A percentile compares a stretch with the other conserved stretches of the same genome.
Evolutionary conservation across 768 basidiomycete species (phyloP).

Genomic region (Daedaleopsis sinensis): DNA sequence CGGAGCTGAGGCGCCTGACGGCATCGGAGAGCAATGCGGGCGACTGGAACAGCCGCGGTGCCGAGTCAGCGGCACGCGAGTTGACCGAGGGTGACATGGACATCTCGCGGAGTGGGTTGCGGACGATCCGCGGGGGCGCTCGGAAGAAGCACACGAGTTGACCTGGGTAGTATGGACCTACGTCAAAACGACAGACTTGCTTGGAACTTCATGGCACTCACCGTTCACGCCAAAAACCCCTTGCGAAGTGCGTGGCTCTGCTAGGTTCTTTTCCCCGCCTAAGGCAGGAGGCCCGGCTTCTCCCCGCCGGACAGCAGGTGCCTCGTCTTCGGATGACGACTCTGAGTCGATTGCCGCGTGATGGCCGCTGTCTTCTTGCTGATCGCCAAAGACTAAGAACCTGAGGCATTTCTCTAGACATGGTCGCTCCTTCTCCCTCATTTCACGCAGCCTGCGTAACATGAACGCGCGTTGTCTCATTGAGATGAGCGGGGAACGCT

Average conservation of each 20-base stretch:
- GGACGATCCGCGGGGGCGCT: slow-evolving; percentile 70
- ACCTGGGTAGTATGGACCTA: slow-evolving; percentile 48
- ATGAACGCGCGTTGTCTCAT: slow-evolving; percentile 78
- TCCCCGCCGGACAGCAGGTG: slow-evolving; percentile 40
- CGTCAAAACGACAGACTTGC: not conserved
- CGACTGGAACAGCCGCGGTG: slow-evolving; percentile 51
- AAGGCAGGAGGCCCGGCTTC: slow-evolving; percentile 58
- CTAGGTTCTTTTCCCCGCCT: slow-evolving; percentile 73
- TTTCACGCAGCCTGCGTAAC: slow-evolving; percentile 70
- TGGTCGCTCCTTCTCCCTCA: slow-evolving; percentile 74
- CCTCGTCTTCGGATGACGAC: slow-evolving; percentile 69
- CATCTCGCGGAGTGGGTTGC: slow-evolving; percentile 53
- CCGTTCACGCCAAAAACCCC: slow-evolving; percentile 90
- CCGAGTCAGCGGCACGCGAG: slow-evolving; percentile 27
- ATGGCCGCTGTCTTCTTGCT: slow-evolving; percentile 42
- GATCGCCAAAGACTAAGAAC: slow-evolving; percentile 75
- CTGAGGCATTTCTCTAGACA: slow-evolving; percentile 84
- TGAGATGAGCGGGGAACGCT: slow-evolving; percentile 80
- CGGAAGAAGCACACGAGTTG: slow-evolving; percentile 88
- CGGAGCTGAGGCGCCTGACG: slow-evolving; percentile 62
- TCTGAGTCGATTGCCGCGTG: slow-evolving; percentile 52
- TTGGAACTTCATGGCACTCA: slow-evolving; percentile 35
- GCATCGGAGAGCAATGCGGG: slow-evolving; percentile 77
- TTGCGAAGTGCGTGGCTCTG: slow-evolving; percentile 85
- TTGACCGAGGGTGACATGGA: slow-evolving; percentile 45